Conservation (phyloP, 2,329 filamentous ascomycete species). For the Domatiomyces catenatus region DNA sequence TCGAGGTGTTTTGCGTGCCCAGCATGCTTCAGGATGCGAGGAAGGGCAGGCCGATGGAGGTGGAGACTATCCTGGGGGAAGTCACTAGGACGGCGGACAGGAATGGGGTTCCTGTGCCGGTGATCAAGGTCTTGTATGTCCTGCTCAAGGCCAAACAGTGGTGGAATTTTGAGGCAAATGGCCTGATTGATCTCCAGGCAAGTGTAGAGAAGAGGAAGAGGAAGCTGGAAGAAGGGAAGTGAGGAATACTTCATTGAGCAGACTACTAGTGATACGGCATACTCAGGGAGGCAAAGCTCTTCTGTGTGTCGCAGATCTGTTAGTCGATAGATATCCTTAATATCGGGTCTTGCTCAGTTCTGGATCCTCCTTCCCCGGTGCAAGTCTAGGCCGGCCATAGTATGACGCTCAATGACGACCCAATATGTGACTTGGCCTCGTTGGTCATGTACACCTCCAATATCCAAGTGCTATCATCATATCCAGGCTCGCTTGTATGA, state of each 20-base stretch:
- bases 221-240: not conserved
- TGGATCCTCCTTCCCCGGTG: too few species aligned
- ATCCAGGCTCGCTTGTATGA: not conserved
- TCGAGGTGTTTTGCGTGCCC: conserved; percentile 34
- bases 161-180: conserved; percentile 18
- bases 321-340: too few species aligned
- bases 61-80: conserved; percentile 42
- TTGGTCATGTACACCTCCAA: not conserved
- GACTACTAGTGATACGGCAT: too few species aligned
- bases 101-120: conserved; percentile 28
- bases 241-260: not conserved
- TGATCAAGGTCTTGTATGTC: conserved; percentile 18
- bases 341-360: too few species aligned
- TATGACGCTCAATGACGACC: too few species aligned
- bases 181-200: conserved; percentile 8
- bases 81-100: conserved; percentile 37
- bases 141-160: conserved; percentile 20
- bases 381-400: too few species aligned
- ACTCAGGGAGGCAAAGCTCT: too few species aligned
- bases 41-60: conserved; percentile 40
- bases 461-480: not conserved
- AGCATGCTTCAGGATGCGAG: conserved; percentile 39
- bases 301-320: too few species aligned
- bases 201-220: conserved; percentile 9
- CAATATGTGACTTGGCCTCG: too few species aligned